These are phyloP conservation scores for Thymus mandschuricus DNA, from an alignment of 257 asterid species.

Conservation along the genomic window DNA sequence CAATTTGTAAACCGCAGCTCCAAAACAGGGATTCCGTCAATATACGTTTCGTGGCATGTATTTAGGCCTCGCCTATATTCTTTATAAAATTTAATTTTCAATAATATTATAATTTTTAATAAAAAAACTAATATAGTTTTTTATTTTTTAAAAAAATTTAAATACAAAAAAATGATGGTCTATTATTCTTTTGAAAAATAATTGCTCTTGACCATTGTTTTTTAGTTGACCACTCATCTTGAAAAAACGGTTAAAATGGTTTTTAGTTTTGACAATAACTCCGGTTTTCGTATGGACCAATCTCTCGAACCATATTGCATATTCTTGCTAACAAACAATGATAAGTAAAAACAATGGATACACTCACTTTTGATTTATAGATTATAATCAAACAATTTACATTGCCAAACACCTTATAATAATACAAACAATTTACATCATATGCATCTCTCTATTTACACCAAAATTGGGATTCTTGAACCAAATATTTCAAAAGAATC, in stretches of 20 bases:
- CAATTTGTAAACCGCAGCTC: constrained; percentile 24
- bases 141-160: too few relatives aligned
- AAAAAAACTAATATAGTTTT: too few relatives aligned
- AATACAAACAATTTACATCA: constrained; percentile 30
- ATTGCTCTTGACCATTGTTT: too few relatives aligned
- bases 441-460: constrained; percentile 33
- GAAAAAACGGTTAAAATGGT: too few relatives aligned
- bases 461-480: constrained; percentile 19
- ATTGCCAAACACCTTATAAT: constrained; percentile 15
- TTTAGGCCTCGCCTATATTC: too few relatives aligned
- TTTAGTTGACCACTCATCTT: too few relatives aligned
- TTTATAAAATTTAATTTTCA: too few relatives aligned
- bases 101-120: too few relatives aligned
- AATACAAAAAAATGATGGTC: too few relatives aligned
- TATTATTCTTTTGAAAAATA: too few relatives aligned
- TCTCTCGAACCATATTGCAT: neutral
- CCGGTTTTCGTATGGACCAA: too few relatives aligned
- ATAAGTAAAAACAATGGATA: neutral
- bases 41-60: neutral
- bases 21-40: neutral
- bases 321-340: neutral
- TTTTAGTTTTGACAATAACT: too few relatives aligned
- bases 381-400: constrained; percentile 35
- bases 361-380: constrained; percentile 11
- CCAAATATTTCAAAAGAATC: constrained; percentile 18